Conservation (phyloP, 176 grass and related monocot species). For the Saccharum officinarum region DNA sequence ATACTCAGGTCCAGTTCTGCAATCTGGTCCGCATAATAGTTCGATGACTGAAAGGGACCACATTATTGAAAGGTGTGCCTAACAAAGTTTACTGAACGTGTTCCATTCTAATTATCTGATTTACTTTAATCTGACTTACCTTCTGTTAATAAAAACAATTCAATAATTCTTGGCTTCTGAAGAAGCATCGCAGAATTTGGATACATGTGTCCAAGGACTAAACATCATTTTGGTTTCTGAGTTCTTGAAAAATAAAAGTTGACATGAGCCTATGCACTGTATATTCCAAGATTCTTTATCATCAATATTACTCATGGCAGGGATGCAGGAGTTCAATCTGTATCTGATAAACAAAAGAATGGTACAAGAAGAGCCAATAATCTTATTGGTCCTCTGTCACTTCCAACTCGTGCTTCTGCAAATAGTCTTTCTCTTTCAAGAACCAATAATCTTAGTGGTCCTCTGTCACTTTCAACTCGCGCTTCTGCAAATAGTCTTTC, state of each 20-base stretch:
- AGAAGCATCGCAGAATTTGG: background rate
- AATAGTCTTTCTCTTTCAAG: conserved; percentile 16
- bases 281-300: background rate
- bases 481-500: conserved; percentile 99
- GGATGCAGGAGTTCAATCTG: conserved; percentile 18
- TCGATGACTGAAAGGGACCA: conserved; percentile 48
- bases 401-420: conserved; percentile 91
- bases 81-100: background rate
- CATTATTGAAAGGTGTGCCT: conserved; percentile 57
- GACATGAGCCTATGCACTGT: background rate
- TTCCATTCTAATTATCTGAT: background rate
- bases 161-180: background rate
- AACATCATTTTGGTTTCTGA: conserved; percentile 17
- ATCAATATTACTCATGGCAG: conserved; percentile 30
- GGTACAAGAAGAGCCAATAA: conserved; percentile 59
- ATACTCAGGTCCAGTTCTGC: conserved; percentile 65
- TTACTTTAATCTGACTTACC: conserved; percentile 1
- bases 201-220: background rate
- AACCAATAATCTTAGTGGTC: conserved; percentile 82
- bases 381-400: conserved; percentile 86
- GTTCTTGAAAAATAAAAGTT: background rate
- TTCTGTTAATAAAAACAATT: background rate
- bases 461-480: conserved; percentile 90
- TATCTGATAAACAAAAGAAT: conserved; percentile 46
- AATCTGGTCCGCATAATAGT: conserved; percentile 36